Conservation (phyloP, 768 basidiomycete species). For the Termitomyces eurrhizus region DNA sequence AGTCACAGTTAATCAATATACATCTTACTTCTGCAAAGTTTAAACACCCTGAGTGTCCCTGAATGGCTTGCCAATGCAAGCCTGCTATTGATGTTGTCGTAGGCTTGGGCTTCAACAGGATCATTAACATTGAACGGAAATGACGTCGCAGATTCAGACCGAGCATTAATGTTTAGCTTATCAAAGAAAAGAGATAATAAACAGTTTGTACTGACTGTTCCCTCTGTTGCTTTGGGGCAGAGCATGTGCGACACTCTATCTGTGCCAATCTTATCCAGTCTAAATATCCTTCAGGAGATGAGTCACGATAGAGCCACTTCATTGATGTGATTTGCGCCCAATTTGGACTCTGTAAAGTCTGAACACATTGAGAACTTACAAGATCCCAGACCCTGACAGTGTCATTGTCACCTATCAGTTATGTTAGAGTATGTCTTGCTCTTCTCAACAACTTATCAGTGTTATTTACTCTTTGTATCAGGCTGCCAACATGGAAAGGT, state of each 20-base stretch:
- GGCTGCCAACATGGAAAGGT: no score
- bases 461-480: no score
- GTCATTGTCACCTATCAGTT: neutral
- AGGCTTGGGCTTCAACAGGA: neutral
- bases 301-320: neutral
- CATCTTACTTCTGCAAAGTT: neutral
- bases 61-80: neutral
- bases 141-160: neutral
- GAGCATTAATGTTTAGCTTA: neutral
- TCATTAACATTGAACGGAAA: neutral
- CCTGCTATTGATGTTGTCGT: neutral
- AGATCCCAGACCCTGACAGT: neutral
- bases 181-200: neutral
- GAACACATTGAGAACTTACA: neutral
- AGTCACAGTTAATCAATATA: neutral
- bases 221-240: neutral
- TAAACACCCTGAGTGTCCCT: neutral
- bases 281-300: neutral
- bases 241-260: neutral
- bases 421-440: neutral
- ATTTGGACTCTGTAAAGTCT: neutral
- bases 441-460: no score
- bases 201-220: neutral
- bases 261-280: neutral
- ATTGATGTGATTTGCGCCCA: neutral